These are phyloP conservation scores for Papiliotrema terrestris DNA, from an alignment of 1,284 basidiomycete genomes.

Conservation along the genomic window DNA sequence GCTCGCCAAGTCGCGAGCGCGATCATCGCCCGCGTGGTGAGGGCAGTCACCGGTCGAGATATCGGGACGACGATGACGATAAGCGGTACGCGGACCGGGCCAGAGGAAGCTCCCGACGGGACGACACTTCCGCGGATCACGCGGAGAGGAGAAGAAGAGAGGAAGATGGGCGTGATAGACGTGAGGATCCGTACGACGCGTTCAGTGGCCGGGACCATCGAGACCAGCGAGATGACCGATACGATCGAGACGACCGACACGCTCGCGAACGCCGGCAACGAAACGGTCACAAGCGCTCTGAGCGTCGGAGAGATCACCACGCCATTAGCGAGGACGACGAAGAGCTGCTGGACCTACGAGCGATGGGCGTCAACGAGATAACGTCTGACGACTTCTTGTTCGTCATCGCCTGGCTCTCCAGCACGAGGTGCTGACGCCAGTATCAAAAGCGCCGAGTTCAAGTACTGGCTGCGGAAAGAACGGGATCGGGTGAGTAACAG, in stretches of 20 bases:
- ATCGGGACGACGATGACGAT: too few species aligned
- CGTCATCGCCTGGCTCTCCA: conserved; percentile 9
- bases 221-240: not conserved
- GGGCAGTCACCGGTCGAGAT: too few species aligned
- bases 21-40: too few species aligned
- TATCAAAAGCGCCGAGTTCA: conserved; percentile 35
- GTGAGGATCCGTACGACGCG: too few species aligned
- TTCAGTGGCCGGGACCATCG: not conserved
- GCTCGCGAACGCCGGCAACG: not conserved
- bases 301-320: not conserved
- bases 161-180: not conserved
- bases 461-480: conserved; percentile 26
- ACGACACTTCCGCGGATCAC: too few species aligned
- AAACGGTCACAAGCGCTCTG: not conserved
- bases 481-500: conserved; percentile 27
- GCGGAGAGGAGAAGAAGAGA: not conserved
- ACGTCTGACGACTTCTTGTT: conserved; percentile 47
- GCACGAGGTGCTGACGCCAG: conserved; percentile 9
- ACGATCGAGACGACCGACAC: not conserved
- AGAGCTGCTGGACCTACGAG: conserved; percentile 31
- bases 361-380: conserved; percentile 39
- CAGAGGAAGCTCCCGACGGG: too few species aligned
- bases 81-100: too few species aligned
- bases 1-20: too few species aligned
- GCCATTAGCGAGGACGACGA: conserved; percentile 15